These are phyloP conservation scores for Stephania cephalantha DNA, from an alignment of 164 flowering plant genomes.

Conservation along the genomic window DNA sequence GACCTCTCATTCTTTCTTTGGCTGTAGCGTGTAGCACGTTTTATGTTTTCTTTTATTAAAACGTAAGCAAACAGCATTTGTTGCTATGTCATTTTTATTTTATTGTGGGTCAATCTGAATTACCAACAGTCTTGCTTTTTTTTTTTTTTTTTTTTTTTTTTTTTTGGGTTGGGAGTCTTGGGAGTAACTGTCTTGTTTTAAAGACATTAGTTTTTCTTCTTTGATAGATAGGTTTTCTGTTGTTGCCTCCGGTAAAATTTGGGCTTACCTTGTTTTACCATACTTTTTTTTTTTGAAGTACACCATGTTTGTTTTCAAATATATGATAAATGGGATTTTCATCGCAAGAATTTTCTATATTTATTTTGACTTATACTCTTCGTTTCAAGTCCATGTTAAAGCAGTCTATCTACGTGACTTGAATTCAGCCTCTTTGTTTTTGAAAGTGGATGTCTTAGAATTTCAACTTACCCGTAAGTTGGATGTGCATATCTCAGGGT, in stretches of 20 bases:
- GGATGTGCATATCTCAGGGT: conserved; percentile 27
- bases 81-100: too few species aligned
- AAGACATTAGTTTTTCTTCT: too few species aligned
- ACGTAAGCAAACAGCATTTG: too few species aligned
- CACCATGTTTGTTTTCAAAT: background rate
- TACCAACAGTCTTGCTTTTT: too few species aligned
- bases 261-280: background rate
- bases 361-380: background rate
- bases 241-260: background rate
- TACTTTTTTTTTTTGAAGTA: too few species aligned
- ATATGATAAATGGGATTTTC: background rate
- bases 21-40: too few species aligned
- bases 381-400: background rate
- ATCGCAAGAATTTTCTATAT: background rate
- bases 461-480: background rate
- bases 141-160: too few species aligned
- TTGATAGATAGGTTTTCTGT: background rate
- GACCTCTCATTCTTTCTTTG: too few species aligned
- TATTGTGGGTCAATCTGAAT: too few species aligned
- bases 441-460: background rate
- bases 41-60: too few species aligned
- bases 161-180: too few species aligned
- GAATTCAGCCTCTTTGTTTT: background rate
- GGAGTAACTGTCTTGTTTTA: too few species aligned
- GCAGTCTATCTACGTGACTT: background rate